phyloP scores from a whole-genome alignment of 805 yeast genomes.

The Barnettozyma sucrosica region DNA sequence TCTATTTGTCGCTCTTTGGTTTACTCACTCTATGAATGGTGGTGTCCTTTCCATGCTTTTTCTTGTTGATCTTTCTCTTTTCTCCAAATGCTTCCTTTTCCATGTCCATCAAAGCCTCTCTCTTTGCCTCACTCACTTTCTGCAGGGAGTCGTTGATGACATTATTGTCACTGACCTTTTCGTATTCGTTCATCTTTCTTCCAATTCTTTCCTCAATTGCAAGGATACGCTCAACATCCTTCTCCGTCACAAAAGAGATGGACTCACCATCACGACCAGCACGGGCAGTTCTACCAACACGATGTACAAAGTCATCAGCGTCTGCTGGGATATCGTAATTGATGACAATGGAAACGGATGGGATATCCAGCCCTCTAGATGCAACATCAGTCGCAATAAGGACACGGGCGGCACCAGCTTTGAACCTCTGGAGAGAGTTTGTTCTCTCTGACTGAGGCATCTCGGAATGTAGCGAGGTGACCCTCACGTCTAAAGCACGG shows the following conservation, averaged over 20 bases:
- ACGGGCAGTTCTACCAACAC: constrained; percentile 99
- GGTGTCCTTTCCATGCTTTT: constrained; percentile 20
- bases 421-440: constrained; percentile 84
- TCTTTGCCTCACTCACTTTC: constrained; percentile 71
- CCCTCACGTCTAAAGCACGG: constrained; percentile 66
- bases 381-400: constrained; percentile 96
- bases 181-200: constrained; percentile 72
- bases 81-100: constrained; percentile 88
- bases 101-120: constrained; percentile 92
- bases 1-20: background rate
- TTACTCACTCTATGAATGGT: background rate
- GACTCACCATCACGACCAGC: constrained; percentile 90
- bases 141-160: constrained; percentile 70
- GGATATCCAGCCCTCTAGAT: constrained; percentile 95
- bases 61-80: constrained; percentile 45
- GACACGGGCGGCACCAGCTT: constrained; percentile 91
- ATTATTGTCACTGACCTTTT: constrained; percentile 64
- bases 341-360: constrained; percentile 81
- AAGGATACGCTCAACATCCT: constrained; percentile 73
- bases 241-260: constrained; percentile 75
- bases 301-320: constrained; percentile 91
- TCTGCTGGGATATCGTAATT: constrained; percentile 94
- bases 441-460: constrained; percentile 92
- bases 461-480: constrained; percentile 88
- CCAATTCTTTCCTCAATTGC: constrained; percentile 84